Evolutionary conservation across 192 early-diverging fungal species (phyloP).

Genomic region (Anaeromyces robustus): DNA sequence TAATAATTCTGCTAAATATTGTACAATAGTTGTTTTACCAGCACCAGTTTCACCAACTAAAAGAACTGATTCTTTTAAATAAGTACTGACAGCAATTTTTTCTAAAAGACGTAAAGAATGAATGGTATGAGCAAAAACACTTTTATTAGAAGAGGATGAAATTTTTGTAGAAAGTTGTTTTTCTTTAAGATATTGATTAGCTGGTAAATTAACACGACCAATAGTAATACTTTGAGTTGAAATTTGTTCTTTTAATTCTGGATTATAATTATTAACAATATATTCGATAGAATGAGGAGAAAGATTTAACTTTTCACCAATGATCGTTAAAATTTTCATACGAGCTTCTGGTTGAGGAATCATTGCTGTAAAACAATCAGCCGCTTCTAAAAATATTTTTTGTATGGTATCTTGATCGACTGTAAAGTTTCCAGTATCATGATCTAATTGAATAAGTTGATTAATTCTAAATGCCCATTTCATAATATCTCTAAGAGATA

Average conservation of each 20-base stretch:
- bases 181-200: slow-evolving; percentile 2
- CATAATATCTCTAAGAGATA: slow-evolving; percentile 9
- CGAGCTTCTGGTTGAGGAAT: slow-evolving; percentile 51
- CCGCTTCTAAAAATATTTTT: slow-evolving; percentile 68
- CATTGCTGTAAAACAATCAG: slow-evolving; percentile 75
- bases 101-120: slow-evolving; percentile 70
- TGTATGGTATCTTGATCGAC: slow-evolving; percentile 6
- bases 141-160: background rate
- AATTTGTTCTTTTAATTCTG: slow-evolving; percentile 25
- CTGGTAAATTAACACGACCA: slow-evolving; percentile 35
- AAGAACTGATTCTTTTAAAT: slow-evolving; percentile 68
- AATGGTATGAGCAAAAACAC: slow-evolving; percentile 75
- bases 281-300: slow-evolving; percentile 48
- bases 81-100: slow-evolving; percentile 63
- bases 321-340: slow-evolving; percentile 32
- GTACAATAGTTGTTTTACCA: slow-evolving; percentile 92
- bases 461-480: background rate
- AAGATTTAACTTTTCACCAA: slow-evolving; percentile 58
- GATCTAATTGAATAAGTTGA: background rate
- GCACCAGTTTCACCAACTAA: slow-evolving; percentile 95
- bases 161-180: background rate
- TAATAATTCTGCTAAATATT: slow-evolving; percentile 69
- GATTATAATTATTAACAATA: slow-evolving; percentile 52
- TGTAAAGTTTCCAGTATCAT: background rate
- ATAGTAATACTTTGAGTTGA: slow-evolving; percentile 21